phyloP scores from a whole-genome alignment of 2,329 filamentous ascomycete species.

The Fusarium longipes region DNA sequence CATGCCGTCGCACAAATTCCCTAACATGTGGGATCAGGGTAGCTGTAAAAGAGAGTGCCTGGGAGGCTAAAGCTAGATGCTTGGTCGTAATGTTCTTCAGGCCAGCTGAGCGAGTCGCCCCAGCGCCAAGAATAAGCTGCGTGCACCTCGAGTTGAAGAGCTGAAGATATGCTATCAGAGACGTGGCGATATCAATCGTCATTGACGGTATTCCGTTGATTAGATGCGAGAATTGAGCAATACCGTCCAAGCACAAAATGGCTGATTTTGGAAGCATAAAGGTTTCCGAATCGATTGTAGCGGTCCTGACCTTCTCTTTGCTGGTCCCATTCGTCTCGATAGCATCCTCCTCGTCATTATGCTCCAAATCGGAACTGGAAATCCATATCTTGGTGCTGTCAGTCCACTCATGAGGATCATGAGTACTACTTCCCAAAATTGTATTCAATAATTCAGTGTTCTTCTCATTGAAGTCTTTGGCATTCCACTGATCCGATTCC shows the following conservation, averaged over 20 bases:
- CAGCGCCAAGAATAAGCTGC: constrained; percentile 95
- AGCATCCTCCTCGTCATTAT: constrained; percentile 48
- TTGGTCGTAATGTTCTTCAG: constrained; percentile 97
- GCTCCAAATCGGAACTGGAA: constrained; percentile 56
- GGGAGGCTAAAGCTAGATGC: constrained; percentile 90
- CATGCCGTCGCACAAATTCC: constrained; percentile 88
- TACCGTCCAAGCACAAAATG: constrained; percentile 80
- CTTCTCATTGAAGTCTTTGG: constrained; percentile 76
- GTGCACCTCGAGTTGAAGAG: constrained; percentile 96
- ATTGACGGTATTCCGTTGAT: constrained; percentile 89
- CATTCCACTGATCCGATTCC: constrained; percentile 84
- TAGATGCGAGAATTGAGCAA: constrained; percentile 85
- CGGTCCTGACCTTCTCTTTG: constrained; percentile 76
- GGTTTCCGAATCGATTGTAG: constrained; percentile 83
- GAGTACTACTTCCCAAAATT: constrained; percentile 76
- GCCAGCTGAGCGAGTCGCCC: constrained; percentile 87
- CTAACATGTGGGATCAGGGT: constrained; percentile 89
- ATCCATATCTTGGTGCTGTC: constrained; percentile 70
- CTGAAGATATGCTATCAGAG: constrained; percentile 86
- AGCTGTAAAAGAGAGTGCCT: constrained; percentile 88
- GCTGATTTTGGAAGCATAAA: constrained; percentile 90
- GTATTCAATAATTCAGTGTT: constrained; percentile 70
- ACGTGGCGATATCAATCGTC: constrained; percentile 82
- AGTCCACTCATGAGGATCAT: constrained; percentile 75
- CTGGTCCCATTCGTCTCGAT: constrained; percentile 60